phyloP scores from a whole-genome alignment of 2,329 filamentous ascomycete genomes.

The Hawksworthiomyces lignivorus region DNA sequence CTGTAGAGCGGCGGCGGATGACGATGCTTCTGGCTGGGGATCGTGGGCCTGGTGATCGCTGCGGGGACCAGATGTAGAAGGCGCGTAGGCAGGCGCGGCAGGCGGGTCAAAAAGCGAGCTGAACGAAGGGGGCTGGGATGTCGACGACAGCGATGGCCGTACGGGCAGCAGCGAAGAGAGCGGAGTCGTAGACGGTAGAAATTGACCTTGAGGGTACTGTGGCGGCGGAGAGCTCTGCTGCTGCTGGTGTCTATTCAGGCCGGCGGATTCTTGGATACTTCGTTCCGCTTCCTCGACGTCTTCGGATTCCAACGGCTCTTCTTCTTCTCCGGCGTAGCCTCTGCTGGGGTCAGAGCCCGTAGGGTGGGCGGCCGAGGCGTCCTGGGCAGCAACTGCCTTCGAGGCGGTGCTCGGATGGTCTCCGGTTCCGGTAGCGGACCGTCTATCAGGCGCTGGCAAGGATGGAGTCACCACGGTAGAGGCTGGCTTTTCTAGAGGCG shows the following conservation, averaged over 20 bases:
- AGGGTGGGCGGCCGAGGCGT: not conserved
- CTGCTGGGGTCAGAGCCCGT: not conserved
- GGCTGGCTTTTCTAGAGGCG: no score
- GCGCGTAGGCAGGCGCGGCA: slow-evolving; percentile 50
- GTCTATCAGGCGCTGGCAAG: not conserved
- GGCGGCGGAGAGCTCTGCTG: not conserved
- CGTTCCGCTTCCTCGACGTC: no score
- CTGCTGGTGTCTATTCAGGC: no score
- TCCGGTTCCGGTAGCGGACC: not conserved
- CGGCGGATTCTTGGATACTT: no score
- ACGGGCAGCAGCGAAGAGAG: not conserved
- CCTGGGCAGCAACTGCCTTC: not conserved
- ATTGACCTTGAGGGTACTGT: no score
- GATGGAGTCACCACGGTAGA: no score
- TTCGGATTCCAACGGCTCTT: no score
- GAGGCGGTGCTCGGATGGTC: not conserved
- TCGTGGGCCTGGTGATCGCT: not conserved
- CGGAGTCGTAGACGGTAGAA: no score
- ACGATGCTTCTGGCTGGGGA: not conserved
- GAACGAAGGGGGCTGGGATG: slow-evolving; percentile 43
- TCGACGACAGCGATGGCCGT: slow-evolving; percentile 23
- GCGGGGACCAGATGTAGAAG: slow-evolving; percentile 30
- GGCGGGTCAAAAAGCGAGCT: slow-evolving; percentile 47
- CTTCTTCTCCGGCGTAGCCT: no score
- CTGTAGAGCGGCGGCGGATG: slow-evolving; percentile 28